Percentiles rank a stretch among this genome's conserved stretches.
Conservation (phyloP, 495 filamentous ascomycete genomes). For the Daldinia grandis region DNA sequence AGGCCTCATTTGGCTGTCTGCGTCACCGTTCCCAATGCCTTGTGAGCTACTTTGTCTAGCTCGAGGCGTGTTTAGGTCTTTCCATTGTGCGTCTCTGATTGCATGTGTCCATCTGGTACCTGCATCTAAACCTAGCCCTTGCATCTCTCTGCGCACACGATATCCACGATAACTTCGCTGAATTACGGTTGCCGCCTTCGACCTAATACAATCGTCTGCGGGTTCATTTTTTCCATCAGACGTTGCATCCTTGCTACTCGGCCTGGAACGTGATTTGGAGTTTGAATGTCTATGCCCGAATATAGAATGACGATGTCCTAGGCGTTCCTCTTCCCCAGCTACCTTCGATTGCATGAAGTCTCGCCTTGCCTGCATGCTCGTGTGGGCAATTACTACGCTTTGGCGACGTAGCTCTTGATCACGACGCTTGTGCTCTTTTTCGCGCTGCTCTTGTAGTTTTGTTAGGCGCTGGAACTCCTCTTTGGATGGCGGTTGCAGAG, state of each 20-base stretch:
- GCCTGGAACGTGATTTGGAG: conserved; percentile 14
- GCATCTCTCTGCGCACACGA: conserved; percentile 69
- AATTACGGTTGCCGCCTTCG: conserved; percentile 62
- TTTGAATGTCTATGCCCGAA: conserved; percentile 14
- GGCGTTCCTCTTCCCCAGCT: conserved; percentile 18
- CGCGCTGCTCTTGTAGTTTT: conserved; percentile 55
- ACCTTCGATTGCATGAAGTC: conserved; percentile 43
- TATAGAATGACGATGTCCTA: neutral
- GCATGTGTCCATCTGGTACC: conserved; percentile 74
- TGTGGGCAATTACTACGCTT: conserved; percentile 31
- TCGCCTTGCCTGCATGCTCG: conserved; percentile 38
- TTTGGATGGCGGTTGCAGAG: conserved; percentile 53
- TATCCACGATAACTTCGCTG: conserved; percentile 78
- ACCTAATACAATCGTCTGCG: conserved; percentile 32
- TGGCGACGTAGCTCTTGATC: conserved; percentile 47
- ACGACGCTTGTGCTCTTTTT: conserved; percentile 51
- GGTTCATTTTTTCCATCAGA: neutral
- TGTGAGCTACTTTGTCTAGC: conserved; percentile 43
- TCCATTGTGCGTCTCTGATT: conserved; percentile 70
- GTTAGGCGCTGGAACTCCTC: conserved; percentile 55
- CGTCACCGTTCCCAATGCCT: conserved; percentile 14
- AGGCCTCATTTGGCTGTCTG: conserved; percentile 18
- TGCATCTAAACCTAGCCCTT: conserved; percentile 70
- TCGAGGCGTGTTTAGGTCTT: conserved; percentile 59
- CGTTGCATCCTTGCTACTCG: conserved; percentile 7